Percentiles rank a stretch among this genome's conserved stretches.
phyloP scores from a whole-genome alignment of 2,329 filamentous ascomycete genomes.

The Cryphonectria naterciae region DNA sequence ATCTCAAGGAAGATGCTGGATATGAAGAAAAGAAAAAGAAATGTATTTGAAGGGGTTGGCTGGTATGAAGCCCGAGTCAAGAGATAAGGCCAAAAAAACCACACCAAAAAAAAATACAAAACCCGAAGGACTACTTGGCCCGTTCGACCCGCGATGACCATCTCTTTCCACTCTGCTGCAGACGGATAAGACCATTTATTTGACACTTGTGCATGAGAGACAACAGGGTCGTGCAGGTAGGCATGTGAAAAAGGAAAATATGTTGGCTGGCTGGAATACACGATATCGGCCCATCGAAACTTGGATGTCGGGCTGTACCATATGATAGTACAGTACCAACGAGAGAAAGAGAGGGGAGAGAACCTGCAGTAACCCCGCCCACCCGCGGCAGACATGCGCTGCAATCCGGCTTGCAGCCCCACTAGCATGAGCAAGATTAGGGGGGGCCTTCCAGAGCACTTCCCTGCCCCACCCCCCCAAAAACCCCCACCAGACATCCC shows the following conservation, averaged over 20 bases:
- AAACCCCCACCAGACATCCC: neutral
- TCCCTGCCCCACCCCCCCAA: neutral
- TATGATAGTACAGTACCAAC: neutral
- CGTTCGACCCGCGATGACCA: neutral
- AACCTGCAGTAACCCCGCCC: neutral
- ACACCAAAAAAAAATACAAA: neutral
- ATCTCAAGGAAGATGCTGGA: neutral
- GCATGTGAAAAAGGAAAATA: neutral
- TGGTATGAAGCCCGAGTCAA: neutral
- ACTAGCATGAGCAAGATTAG: neutral
- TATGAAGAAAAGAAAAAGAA: neutral
- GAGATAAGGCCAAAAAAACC: neutral
- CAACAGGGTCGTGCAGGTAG: neutral
- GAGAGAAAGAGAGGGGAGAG: neutral
- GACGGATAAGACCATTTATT: conserved; percentile 3
- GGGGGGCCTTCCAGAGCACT: neutral
- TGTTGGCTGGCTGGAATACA: neutral
- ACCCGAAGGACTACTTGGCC: conserved; percentile 1
- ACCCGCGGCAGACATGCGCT: neutral
- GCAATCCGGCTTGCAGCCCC: neutral
- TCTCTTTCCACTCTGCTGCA: neutral
- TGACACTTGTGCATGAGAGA: neutral
- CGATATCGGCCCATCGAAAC: neutral
- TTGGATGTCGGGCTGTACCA: neutral
- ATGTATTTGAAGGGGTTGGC: neutral